These are phyloP conservation scores for Thalassiosira sp. DNA, from an alignment of 352 stramenopile species.

Conservation along the genomic window DNA sequence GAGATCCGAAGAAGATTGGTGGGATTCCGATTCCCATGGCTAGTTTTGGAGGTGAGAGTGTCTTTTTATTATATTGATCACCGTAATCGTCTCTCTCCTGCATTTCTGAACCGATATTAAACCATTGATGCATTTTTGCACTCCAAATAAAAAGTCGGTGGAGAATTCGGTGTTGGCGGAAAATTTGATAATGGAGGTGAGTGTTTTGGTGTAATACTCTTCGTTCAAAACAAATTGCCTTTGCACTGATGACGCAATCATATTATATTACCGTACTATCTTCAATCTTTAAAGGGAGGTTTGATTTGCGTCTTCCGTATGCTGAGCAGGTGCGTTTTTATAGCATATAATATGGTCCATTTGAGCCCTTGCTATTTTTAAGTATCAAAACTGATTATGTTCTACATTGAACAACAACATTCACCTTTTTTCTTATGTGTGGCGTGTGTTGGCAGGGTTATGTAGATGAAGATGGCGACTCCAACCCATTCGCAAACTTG, in stretches of 20 bases:
- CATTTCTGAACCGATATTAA: too few species aligned
- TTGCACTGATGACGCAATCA: too few species aligned
- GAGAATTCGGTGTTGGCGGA: slow-evolving; percentile 79
- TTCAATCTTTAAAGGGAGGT: slow-evolving; percentile 39
- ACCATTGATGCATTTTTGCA: too few species aligned
- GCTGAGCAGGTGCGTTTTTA: slow-evolving; percentile 59
- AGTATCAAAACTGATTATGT: too few species aligned
- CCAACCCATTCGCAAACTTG: slow-evolving; percentile 24
- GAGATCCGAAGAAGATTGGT: slow-evolving; percentile 79
- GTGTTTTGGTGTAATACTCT: background rate
- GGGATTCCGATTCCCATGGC: slow-evolving; percentile 78
- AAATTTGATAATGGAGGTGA: slow-evolving; percentile 82
- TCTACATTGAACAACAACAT: too few species aligned
- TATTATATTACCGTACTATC: background rate
- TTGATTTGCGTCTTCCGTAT: slow-evolving; percentile 80
- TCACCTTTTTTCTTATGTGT: too few species aligned
- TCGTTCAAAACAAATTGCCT: too few species aligned
- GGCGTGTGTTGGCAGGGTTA: slow-evolving; percentile 31
- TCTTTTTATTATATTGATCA: too few species aligned
- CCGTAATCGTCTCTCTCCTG: too few species aligned
- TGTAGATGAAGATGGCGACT: slow-evolving; percentile 53
- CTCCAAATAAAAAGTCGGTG: too few species aligned
- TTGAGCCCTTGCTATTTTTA: too few species aligned
- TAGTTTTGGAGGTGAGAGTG: slow-evolving; percentile 57
- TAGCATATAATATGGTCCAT: too few species aligned